Percentiles rank a stretch among this genome's conserved stretches.
Evolutionary conservation across 2,329 filamentous ascomycete genomes (phyloP).

Genomic region (Claviceps cyperi): DNA sequence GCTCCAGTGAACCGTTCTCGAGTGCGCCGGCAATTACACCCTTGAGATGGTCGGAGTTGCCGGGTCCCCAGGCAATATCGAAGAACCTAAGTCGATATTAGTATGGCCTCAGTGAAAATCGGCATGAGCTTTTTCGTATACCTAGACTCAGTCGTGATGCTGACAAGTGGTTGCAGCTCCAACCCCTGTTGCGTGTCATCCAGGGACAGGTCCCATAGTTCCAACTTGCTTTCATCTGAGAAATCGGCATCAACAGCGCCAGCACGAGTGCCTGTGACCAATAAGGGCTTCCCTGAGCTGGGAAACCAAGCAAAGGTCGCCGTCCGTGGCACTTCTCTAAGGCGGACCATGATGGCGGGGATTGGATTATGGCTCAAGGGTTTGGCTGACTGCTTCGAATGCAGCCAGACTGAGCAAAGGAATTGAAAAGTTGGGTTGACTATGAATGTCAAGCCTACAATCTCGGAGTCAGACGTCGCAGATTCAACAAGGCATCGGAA

Average conservation of each 20-base stretch:
- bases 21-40: slow-evolving; percentile 91
- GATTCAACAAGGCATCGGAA: not conserved
- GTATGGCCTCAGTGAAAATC: slow-evolving; percentile 1
- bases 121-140: slow-evolving; percentile 24
- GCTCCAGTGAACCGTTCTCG: slow-evolving; percentile 82
- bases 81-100: slow-evolving; percentile 55
- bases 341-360: slow-evolving; percentile 63
- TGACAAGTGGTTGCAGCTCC: slow-evolving; percentile 75
- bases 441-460: slow-evolving; percentile 1
- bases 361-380: slow-evolving; percentile 7
- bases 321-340: slow-evolving; percentile 92
- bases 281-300: slow-evolving; percentile 58
- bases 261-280: slow-evolving; percentile 87
- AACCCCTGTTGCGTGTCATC: slow-evolving; percentile 60
- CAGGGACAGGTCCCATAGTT: slow-evolving; percentile 87
- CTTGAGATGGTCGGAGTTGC: slow-evolving; percentile 60
- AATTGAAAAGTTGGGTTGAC: not conserved
- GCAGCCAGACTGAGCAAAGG: slow-evolving; percentile 2
- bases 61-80: slow-evolving; percentile 86
- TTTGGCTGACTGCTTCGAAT: slow-evolving; percentile 8
- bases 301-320: slow-evolving; percentile 96
- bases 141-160: slow-evolving; percentile 81
- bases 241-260: slow-evolving; percentile 95
- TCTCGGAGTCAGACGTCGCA: slow-evolving; percentile 1
- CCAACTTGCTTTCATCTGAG: slow-evolving; percentile 89